Evolutionary conservation across 805 yeast genomes (phyloP), one percentile per base, ranked within the genome.

Genomic region (Ogataea polymorpha): DNA sequence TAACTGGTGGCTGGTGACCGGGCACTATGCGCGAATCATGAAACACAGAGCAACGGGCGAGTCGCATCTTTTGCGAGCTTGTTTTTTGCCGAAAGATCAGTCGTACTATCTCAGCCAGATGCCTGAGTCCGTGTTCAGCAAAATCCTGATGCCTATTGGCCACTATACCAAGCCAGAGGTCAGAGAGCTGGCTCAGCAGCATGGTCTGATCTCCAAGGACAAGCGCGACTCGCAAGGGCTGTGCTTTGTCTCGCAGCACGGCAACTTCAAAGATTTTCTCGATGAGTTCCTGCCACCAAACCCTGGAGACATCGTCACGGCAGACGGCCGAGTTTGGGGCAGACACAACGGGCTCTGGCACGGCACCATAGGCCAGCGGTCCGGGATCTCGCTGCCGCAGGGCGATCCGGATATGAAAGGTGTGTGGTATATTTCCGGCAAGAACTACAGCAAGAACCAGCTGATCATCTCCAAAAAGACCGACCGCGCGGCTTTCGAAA

Each of bases 141-240:
- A 72, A 15, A 61, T 85, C 1, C 58, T 89, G 21, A 74, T 91
- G 63, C 99, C 99, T 0, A 72, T 93, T 12, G 96, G 96, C 0
- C 82, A 82, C 51, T 71, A 74, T 40, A 66, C 76, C 5, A 93
- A 93, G 61, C 85, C 89, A 1, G 76, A 83, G 50, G 81, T 90
- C 1, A 65, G 98, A 21, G 61, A 70, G 17, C 53, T 86, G 32
- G 98, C 98, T 0, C 47, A 59, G n/a, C 51, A 68, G 2, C 58
- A 69, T 25, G 59, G 68, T 1, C 64, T 87, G 12, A 74, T 78
- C 1, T 80, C 84, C 1, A 88, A 90, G 1, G 57, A 66, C n/a
- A 89, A 89, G 54, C 93, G 88, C 0, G 99, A 93, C 58, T 89
- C 97, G 1, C 96, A 86, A 58, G 99, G 99, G 0, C 70, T 93